Evolutionary conservation across 2,329 filamentous ascomycete species (phyloP).

Genomic region (Trichoderma polysporum): DNA sequence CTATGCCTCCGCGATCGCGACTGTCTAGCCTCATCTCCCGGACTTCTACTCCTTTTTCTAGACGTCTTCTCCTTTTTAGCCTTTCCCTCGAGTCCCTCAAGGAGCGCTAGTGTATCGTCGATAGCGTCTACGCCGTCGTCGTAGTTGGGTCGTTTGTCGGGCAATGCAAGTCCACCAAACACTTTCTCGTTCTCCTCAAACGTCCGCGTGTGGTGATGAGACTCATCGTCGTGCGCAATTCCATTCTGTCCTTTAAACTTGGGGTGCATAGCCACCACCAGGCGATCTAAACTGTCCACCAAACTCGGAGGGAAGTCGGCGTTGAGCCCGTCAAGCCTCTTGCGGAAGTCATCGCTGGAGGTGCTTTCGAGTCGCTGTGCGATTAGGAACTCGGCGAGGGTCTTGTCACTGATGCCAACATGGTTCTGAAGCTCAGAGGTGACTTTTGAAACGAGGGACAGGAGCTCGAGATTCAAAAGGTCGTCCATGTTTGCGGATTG

Average conservation of each 20-base stretch:
- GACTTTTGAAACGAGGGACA: conserved; percentile 93
- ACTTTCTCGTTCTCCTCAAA: conserved; percentile 75
- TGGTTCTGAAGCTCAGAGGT: conserved; percentile 94
- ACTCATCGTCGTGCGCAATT: conserved; percentile 40
- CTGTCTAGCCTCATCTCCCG: conserved; percentile 47
- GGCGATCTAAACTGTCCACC: conserved; percentile 85
- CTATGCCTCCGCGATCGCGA: conserved; percentile 42
- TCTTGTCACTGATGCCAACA: conserved; percentile 87
- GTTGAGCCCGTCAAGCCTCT: conserved; percentile 70
- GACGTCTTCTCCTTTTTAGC: conserved; percentile 49
- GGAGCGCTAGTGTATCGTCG: conserved; percentile 86
- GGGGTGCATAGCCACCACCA: conserved; percentile 88
- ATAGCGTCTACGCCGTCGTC: conserved; percentile 62
- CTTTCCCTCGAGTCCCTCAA: conserved; percentile 82
- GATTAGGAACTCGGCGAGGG: conserved; percentile 93
- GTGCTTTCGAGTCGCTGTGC: conserved; percentile 78
- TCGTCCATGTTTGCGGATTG: conserved; percentile 77
- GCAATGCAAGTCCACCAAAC: conserved; percentile 87
- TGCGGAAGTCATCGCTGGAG: conserved; percentile 71
- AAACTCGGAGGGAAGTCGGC: conserved; percentile 83
- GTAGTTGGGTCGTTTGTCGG: conserved; percentile 63
- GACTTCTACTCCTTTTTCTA: conserved; percentile 61
- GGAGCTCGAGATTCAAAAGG: conserved; percentile 82
- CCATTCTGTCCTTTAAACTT: conserved; percentile 67
- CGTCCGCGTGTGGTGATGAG: conserved; percentile 41